A percentile compares a stretch with the other conserved stretches of the same genome.
These are phyloP conservation scores for Pythium guiyangense DNA, from an alignment of 352 stramenopile species.

Conservation along the genomic window DNA sequence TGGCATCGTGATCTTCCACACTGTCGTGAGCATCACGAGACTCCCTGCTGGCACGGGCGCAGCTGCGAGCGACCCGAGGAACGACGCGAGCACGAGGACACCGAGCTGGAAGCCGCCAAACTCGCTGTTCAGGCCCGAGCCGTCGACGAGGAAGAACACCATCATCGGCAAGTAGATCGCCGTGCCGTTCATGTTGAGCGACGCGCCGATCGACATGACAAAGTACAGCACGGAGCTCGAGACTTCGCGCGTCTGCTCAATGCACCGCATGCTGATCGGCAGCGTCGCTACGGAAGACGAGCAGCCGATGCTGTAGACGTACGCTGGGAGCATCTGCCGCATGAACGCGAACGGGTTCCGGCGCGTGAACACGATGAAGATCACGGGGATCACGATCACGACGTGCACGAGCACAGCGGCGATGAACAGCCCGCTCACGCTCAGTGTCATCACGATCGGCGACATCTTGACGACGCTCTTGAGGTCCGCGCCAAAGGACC, in stretches of 20 bases:
- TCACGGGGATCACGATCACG: constrained; percentile 47
- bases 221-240: constrained; percentile 66
- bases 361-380: constrained; percentile 56
- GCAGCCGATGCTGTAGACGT: constrained; percentile 68
- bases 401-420: constrained; percentile 52
- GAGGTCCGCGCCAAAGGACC: constrained; percentile 47
- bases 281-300: constrained; percentile 73
- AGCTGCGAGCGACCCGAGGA: constrained; percentile 56
- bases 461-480: constrained; percentile 32
- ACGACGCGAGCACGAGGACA: constrained; percentile 48
- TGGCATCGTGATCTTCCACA: constrained; percentile 71
- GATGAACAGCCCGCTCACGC: constrained; percentile 37
- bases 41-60: constrained; percentile 54
- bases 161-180: constrained; percentile 72
- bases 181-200: constrained; percentile 73
- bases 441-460: constrained; percentile 34
- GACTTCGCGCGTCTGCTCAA: constrained; percentile 50
- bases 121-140: constrained; percentile 31
- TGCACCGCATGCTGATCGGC: constrained; percentile 53
- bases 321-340: constrained; percentile 56
- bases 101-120: constrained; percentile 33
- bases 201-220: constrained; percentile 59
- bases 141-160: constrained; percentile 68
- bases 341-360: constrained; percentile 77
- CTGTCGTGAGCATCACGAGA: constrained; percentile 57